Evolutionary conservation across 805 yeast genomes (phyloP).

Genomic region (Candida mattraensis): DNA sequence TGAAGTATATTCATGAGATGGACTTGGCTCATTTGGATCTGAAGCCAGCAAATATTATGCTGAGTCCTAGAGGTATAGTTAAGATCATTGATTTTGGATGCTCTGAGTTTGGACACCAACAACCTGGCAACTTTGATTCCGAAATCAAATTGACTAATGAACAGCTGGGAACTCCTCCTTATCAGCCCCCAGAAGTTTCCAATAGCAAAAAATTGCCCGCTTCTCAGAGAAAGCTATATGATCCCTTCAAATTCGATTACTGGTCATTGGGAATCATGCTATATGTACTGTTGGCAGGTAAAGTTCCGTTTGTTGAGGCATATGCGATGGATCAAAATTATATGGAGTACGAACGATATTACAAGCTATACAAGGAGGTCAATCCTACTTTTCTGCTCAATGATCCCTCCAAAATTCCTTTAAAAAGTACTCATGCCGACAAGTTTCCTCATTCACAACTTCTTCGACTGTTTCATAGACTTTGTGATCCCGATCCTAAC

Average conservation of each 20-base stretch:
- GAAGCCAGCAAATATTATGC: constrained; percentile 70
- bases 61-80: constrained; percentile 59
- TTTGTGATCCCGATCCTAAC: constrained; percentile 60
- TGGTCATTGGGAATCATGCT: constrained; percentile 75
- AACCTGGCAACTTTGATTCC: constrained; percentile 48
- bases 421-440: constrained; percentile 37
- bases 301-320: constrained; percentile 61
- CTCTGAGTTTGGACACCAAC: constrained; percentile 60
- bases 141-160: constrained; percentile 38
- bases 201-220: constrained; percentile 40
- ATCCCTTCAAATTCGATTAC: constrained; percentile 67
- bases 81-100: constrained; percentile 80
- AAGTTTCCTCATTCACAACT: constrained; percentile 21
- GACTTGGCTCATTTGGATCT: constrained; percentile 74
- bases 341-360: constrained; percentile 50
- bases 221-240: constrained; percentile 29
- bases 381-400: constrained; percentile 45
- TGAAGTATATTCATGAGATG: constrained; percentile 59
- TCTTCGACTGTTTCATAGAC: constrained; percentile 53
- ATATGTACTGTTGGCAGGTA: constrained; percentile 56
- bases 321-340: constrained; percentile 45
- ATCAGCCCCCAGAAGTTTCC: constrained; percentile 77
- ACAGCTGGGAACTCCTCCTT: constrained; percentile 79
- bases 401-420: constrained; percentile 55
- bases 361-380: constrained; percentile 38